Evolutionary conservation across 441 rosid genomes (phyloP).

Genomic region (Flueggea neowawraea): DNA sequence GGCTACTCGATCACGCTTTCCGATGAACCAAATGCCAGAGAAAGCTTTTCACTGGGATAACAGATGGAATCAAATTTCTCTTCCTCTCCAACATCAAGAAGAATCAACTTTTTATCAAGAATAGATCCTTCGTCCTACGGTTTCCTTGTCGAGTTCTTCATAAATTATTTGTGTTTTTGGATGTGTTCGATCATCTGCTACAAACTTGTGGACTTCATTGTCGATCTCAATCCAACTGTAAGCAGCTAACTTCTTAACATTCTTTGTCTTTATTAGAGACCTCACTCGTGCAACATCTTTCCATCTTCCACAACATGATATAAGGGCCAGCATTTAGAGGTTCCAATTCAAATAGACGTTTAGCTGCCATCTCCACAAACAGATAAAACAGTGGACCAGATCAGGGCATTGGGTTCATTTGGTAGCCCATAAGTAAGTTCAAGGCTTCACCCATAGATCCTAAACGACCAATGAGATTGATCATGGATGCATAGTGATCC

Average conservation of each 20-base stretch:
- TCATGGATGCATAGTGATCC: too few species aligned
- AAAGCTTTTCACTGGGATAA: conserved; percentile 69
- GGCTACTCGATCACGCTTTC: conserved; percentile 31
- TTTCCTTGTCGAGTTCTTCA: conserved; percentile 31
- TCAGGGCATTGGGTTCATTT: conserved; percentile 62
- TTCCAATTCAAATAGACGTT: conserved; percentile 49
- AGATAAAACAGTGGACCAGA: conserved; percentile 65
- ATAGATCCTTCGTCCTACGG: conserved; percentile 40
- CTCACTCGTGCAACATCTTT: conserved; percentile 68
- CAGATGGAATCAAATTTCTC: conserved; percentile 52
- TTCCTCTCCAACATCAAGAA: conserved; percentile 50
- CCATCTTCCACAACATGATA: conserved; percentile 69
- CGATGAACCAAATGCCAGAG: conserved; percentile 55
- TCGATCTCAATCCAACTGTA: conserved; percentile 91
- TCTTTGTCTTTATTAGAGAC: conserved; percentile 56
- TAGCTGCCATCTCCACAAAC: conserved; percentile 57
- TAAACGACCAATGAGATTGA: too few species aligned
- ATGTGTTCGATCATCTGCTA: conserved; percentile 56
- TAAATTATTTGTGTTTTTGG: conserved; percentile 43
- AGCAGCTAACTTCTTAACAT: conserved; percentile 69
- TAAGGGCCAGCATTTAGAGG: conserved; percentile 69
- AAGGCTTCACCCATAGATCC: too few species aligned
- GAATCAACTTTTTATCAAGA: conserved; percentile 41
- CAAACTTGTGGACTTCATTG: conserved; percentile 60
- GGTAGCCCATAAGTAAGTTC: too few species aligned